A percentile compares a stretch with the other conserved stretches of the same genome.
These are phyloP conservation scores for Ambrosiella cleistominuta DNA, from an alignment of 2,329 filamentous ascomycete species.

Conservation along the genomic window DNA sequence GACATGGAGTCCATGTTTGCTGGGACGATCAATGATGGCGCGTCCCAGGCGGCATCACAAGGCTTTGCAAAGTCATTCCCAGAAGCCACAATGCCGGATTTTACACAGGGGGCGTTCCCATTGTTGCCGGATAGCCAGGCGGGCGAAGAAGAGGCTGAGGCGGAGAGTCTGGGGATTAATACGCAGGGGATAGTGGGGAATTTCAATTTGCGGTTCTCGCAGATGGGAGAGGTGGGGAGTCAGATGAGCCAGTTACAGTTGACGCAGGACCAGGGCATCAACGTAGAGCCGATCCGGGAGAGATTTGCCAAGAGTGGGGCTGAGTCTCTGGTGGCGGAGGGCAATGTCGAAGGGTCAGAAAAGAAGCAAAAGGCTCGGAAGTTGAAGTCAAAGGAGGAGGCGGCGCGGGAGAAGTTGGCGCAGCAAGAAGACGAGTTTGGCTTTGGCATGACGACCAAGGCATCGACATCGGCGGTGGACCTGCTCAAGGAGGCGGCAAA, in stretches of 20 bases:
- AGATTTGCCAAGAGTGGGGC: conserved; percentile 45
- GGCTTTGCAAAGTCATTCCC: conserved; percentile 16
- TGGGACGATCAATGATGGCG: conserved; percentile 52
- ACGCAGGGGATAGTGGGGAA: conserved; percentile 8
- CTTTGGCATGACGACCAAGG: conserved; percentile 17
- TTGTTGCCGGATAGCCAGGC: conserved; percentile 17
- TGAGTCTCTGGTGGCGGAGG: conserved; percentile 21
- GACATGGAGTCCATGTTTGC: conserved; percentile 82
- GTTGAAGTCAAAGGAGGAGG: conserved; percentile 27
- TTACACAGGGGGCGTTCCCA: conserved; percentile 14
- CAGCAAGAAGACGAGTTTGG: conserved; percentile 21
- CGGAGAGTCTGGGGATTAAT: conserved; percentile 20
- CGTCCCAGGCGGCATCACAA: conserved; percentile 28
- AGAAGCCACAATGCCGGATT: conserved; percentile 9
- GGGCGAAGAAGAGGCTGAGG: conserved; percentile 19
- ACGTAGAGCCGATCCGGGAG: conserved; percentile 52
- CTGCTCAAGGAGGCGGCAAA: conserved; percentile 47
- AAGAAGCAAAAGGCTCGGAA: conserved; percentile 14
- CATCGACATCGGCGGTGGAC: conserved; percentile 38
- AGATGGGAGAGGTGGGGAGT: conserved; percentile 45
- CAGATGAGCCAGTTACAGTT: conserved; percentile 10
- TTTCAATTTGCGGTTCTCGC: conserved; percentile 26
- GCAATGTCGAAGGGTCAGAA: neutral
- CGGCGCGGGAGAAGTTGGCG: conserved; percentile 17
- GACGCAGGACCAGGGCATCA: conserved; percentile 71